These are phyloP conservation scores for Septoria petroselini DNA, from an alignment of 2,329 filamentous ascomycete species.

Conservation along the genomic window DNA sequence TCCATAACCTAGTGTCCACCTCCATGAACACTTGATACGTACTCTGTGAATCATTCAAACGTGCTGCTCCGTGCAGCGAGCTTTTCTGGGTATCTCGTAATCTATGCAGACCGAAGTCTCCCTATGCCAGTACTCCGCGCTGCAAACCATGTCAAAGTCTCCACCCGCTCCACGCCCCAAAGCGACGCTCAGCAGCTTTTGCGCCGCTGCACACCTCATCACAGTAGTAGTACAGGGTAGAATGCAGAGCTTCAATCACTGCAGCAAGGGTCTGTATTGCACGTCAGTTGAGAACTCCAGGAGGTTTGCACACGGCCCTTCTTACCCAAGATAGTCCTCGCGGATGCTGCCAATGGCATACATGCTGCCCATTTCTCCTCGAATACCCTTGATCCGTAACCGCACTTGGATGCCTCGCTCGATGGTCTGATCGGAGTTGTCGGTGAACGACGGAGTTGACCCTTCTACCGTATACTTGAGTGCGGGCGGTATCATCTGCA, in stretches of 20 bases:
- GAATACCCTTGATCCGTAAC: slow-evolving; percentile 88
- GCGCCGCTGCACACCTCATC: neutral
- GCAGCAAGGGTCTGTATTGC: slow-evolving; percentile 12
- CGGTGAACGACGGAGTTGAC: slow-evolving; percentile 93
- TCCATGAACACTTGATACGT: too few relatives aligned
- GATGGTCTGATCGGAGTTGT: slow-evolving; percentile 90
- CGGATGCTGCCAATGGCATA: slow-evolving; percentile 98
- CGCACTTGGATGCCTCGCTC: slow-evolving; percentile 91
- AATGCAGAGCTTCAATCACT: slow-evolving; percentile 4
- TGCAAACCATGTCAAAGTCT: slow-evolving; percentile 8
- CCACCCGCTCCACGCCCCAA: neutral
- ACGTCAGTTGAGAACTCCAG: slow-evolving; percentile 1
- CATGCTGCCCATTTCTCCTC: slow-evolving; percentile 91
- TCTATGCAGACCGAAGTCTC: slow-evolving; percentile 21
- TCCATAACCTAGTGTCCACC: neutral
- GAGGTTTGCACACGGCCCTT: neutral
- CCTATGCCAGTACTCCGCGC: slow-evolving; percentile 21
- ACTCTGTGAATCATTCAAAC: too few relatives aligned
- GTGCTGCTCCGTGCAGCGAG: neutral
- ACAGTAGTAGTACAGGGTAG: neutral
- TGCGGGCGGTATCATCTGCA: slow-evolving; percentile 82
- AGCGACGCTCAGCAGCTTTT: neutral
- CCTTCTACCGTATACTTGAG: slow-evolving; percentile 95
- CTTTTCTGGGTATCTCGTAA: slow-evolving; percentile 23
- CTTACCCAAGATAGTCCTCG: slow-evolving; percentile 52